A percentile compares a stretch with the other conserved stretches of the same genome.
phyloP scores from a whole-genome alignment of 345 rosid genomes.

The Populus euphratica region DNA sequence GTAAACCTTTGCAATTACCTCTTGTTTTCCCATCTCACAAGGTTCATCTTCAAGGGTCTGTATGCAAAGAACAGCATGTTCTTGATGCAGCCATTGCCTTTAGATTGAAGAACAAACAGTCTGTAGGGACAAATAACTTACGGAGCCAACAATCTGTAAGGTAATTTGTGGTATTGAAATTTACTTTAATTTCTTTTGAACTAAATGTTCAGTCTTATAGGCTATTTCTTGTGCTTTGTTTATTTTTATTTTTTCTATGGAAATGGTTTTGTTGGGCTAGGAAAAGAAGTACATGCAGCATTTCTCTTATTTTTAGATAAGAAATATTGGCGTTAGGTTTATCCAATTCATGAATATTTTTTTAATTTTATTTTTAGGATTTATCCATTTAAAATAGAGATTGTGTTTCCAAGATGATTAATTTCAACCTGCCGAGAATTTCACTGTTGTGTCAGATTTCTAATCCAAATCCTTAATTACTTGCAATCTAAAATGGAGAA shows the following conservation, averaged over 20 bases:
- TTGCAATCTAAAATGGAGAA: not conserved
- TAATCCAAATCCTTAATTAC: not conserved
- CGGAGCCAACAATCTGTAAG: not conserved
- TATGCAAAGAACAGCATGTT: not conserved
- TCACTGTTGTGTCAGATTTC: not conserved
- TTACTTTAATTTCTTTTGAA: not conserved
- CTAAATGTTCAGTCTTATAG: not conserved
- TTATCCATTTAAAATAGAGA: not conserved
- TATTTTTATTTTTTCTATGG: not conserved
- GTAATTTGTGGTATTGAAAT: not conserved
- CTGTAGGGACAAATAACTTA: not conserved
- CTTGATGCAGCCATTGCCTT: not conserved
- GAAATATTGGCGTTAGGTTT: too few species aligned
- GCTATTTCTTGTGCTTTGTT: not conserved
- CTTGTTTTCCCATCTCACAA: too few species aligned
- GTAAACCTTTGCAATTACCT: too few species aligned
- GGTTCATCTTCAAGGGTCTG: not conserved
- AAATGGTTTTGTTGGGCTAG: not conserved
- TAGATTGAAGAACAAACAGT: not conserved
- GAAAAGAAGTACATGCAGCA: not conserved
- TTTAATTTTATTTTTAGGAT: too few species aligned
- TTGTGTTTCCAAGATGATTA: not conserved
- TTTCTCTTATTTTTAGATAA: too few species aligned
- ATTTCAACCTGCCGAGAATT: not conserved
- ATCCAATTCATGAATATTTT: too few species aligned